Percentiles rank a stretch among this genome's conserved stretches.
Conservation (phyloP, 179 eudicot genomes). For the Sideroxylon spinosum region DNA sequence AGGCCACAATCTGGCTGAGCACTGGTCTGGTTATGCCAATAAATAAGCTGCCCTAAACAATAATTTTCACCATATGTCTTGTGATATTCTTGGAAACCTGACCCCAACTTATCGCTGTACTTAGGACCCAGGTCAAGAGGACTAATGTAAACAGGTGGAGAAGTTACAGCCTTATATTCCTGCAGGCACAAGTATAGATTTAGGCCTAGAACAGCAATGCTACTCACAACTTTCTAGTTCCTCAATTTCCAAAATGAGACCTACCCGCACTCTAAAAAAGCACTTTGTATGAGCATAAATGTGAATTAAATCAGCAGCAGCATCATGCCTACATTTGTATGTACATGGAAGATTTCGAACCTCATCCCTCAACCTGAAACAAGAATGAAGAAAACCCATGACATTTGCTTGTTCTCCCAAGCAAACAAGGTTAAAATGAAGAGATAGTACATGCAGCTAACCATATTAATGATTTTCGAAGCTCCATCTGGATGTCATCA, state of each 20-base stretch:
- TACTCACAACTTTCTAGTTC: not conserved
- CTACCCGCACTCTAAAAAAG: constrained; percentile 69
- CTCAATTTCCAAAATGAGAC: constrained; percentile 23
- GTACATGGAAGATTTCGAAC: constrained; percentile 84
- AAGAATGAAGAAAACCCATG: constrained; percentile 10
- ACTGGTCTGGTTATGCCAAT: constrained; percentile 77
- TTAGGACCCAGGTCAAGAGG: constrained; percentile 97
- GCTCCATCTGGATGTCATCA: constrained; percentile 56
- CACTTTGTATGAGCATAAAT: constrained; percentile 83
- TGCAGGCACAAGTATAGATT: constrained; percentile 27
- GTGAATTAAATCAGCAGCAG: constrained; percentile 96
- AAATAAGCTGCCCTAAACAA: constrained; percentile 90
- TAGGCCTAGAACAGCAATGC: not conserved
- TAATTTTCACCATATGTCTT: constrained; percentile 88
- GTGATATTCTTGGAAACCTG: constrained; percentile 73
- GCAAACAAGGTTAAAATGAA: constrained; percentile 1
- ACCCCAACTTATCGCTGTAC: constrained; percentile 63
- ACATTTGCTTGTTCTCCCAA: not conserved
- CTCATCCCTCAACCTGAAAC: constrained; percentile 87
- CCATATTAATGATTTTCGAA: constrained; percentile 81
- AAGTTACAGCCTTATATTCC: constrained; percentile 76
- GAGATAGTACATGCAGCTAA: constrained; percentile 23
- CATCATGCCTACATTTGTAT: constrained; percentile 86
- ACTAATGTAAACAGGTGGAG: constrained; percentile 83
- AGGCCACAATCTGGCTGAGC: constrained; percentile 84